Evolutionary conservation across 441 rosid species (phyloP).

Genomic region (Pelargonium australe): DNA sequence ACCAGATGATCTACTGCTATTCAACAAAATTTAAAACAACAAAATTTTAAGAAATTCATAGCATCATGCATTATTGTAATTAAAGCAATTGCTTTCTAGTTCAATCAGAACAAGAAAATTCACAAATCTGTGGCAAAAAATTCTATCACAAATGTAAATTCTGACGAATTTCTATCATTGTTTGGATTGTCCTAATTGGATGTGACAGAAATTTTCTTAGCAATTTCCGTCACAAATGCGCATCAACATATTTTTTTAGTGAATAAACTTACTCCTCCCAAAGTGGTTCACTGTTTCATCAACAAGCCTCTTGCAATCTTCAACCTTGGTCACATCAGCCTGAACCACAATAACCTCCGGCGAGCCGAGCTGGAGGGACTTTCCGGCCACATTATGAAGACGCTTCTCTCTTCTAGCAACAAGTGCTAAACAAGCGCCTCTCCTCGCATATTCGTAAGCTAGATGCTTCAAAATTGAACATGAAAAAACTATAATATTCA

Average conservation of each 20-base stretch:
- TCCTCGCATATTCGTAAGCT: conserved; percentile 17
- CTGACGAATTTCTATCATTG: too few species aligned
- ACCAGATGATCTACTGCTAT: conserved; percentile 45
- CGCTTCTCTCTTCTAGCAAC: conserved; percentile 28
- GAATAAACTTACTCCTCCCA: conserved; percentile 27
- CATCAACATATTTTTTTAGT: background rate
- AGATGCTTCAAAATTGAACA: background rate
- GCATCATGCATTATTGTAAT: too few species aligned
- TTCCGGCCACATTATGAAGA: conserved; percentile 31
- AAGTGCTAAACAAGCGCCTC: conserved; percentile 18
- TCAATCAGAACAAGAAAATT: too few species aligned
- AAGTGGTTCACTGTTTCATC: conserved; percentile 34
- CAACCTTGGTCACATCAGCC: conserved; percentile 36
- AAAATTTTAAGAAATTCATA: background rate
- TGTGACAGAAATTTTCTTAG: too few species aligned
- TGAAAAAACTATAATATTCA: too few species aligned
- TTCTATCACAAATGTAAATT: too few species aligned
- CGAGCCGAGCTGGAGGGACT: conserved; percentile 33
- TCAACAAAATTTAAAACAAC: background rate
- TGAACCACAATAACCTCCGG: conserved; percentile 30
- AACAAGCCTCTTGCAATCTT: conserved; percentile 35
- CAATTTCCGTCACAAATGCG: too few species aligned
- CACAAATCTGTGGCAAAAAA: too few species aligned
- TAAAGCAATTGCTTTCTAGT: too few species aligned
- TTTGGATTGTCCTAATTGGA: too few species aligned